These are phyloP conservation scores for Suillus ampliporus DNA, from an alignment of 768 basidiomycete species.

Conservation along the genomic window DNA sequence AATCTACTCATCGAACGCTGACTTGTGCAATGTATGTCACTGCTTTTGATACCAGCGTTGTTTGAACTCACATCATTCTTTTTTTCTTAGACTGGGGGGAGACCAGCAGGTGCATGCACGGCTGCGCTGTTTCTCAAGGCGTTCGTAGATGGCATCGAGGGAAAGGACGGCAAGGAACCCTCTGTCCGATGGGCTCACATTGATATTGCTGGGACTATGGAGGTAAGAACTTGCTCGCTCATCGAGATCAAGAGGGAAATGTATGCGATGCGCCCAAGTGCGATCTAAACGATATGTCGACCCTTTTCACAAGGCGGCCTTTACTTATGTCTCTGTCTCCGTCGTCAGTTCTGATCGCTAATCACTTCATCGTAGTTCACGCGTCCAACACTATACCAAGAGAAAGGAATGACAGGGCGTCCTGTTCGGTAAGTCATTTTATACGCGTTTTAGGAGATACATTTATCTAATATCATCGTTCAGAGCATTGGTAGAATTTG, in stretches of 20 bases:
- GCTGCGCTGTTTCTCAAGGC: constrained; percentile 88
- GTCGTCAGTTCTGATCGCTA: constrained; percentile 1
- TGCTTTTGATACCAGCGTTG: neutral
- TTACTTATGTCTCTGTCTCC: neutral
- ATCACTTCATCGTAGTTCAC: constrained; percentile 45
- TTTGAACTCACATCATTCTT: constrained; percentile 6
- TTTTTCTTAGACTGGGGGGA: constrained; percentile 66
- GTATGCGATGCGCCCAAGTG: constrained; percentile 39
- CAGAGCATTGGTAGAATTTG: constrained; percentile 42
- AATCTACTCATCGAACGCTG: constrained; percentile 79
- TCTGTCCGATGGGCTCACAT: constrained; percentile 84
- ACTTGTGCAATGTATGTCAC: constrained; percentile 64
- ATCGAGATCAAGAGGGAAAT: constrained; percentile 27
- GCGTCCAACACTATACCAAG: constrained; percentile 63
- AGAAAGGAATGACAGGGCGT: constrained; percentile 80
- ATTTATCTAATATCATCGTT: neutral
- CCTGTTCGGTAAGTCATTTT: constrained; percentile 65
- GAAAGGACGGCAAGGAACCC: constrained; percentile 57
- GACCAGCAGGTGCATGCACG: constrained; percentile 72
- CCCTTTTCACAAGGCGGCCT: neutral
- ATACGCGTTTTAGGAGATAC: neutral
- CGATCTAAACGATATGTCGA: neutral
- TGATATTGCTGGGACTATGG: constrained; percentile 84
- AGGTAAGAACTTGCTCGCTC: constrained; percentile 46
- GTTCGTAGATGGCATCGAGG: constrained; percentile 78